Conservation (phyloP, 78 protist genomes). For the Dictyostelium intermedium region DNA sequence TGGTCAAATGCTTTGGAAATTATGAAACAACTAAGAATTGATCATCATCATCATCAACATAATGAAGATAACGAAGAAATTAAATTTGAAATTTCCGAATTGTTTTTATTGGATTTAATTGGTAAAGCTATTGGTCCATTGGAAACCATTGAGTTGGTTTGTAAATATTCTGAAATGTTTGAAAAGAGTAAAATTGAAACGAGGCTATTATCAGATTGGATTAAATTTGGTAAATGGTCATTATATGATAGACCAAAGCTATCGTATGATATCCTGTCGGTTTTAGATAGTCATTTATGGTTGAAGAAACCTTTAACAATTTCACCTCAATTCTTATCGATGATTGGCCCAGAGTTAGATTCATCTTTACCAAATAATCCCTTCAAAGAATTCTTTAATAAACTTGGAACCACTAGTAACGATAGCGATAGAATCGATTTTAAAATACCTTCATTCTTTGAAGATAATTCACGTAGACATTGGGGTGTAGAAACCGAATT, state of each 20-base stretch:
- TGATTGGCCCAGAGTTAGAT: slow-evolving; percentile 13
- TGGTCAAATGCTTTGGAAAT: slow-evolving; percentile 24
- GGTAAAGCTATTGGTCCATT: slow-evolving; percentile 65
- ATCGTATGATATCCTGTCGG: slow-evolving; percentile 40
- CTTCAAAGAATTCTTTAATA: not conserved
- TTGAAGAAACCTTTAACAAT: slow-evolving; percentile 56
- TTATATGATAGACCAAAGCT: slow-evolving; percentile 13
- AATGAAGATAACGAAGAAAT: not conserved
- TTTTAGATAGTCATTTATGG: slow-evolving; percentile 62
- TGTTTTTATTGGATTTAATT: not conserved
- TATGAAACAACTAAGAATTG: not conserved
- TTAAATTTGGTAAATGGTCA: slow-evolving; percentile 61
- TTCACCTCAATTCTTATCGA: slow-evolving; percentile 56
- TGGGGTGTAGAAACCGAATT: slow-evolving; percentile 76
- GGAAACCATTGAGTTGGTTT: slow-evolving; percentile 42
- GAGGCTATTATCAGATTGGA: slow-evolving; percentile 17
- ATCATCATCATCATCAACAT: not conserved
- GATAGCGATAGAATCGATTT: not conserved
- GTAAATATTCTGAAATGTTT: slow-evolving; percentile 3
- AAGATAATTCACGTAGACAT: slow-evolving; percentile 67
- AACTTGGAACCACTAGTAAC: not conserved
- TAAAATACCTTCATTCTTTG: slow-evolving; percentile 59
- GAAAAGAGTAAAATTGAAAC: slow-evolving; percentile 22
- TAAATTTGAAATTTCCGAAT: slow-evolving; percentile 2
- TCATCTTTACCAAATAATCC: not conserved